Evolutionary conservation across 108 stramenopile genomes (phyloP).

Genomic region (Asterionellopsis glacialis): DNA sequence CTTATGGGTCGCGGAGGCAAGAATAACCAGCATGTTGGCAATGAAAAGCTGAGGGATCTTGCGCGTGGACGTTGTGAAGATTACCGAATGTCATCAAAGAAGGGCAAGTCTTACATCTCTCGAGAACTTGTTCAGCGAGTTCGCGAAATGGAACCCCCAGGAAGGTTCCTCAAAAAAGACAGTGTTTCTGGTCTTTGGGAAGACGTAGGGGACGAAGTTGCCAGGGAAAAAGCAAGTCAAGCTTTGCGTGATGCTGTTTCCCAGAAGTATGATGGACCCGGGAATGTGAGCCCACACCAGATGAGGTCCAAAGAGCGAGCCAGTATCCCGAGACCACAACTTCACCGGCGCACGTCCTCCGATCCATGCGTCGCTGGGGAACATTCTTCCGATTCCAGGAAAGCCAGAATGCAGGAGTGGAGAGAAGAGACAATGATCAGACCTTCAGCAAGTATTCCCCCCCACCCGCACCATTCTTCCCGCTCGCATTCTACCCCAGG

Average conservation of each 20-base stretch:
- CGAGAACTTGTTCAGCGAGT: slow-evolving; percentile 38
- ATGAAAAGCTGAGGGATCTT: slow-evolving; percentile 54
- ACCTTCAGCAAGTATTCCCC: no score
- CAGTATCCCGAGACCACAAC: no score
- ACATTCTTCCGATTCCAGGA: neutral
- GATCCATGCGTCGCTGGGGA: neutral
- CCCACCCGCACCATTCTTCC: no score
- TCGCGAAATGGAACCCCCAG: slow-evolving; percentile 43
- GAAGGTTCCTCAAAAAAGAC: slow-evolving; percentile 55
- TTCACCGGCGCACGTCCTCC: no score
- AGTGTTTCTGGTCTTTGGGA: slow-evolving; percentile 34
- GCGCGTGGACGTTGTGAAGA: slow-evolving; percentile 27
- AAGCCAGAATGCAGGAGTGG: neutral
- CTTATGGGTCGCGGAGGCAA: slow-evolving; percentile 61
- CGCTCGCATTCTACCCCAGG: no score
- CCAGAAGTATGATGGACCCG: neutral
- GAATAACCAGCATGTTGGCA: slow-evolving; percentile 67
- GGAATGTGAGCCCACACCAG: neutral
- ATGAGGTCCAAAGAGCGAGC: neutral
- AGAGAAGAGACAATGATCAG: neutral
- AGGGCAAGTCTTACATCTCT: slow-evolving; percentile 54
- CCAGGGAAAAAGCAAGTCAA: slow-evolving; percentile 74
- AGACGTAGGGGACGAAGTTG: slow-evolving; percentile 56
- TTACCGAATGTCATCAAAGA: slow-evolving; percentile 41
- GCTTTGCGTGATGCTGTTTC: slow-evolving; percentile 74